These are phyloP conservation scores for Chaetomium cochliodes DNA, from an alignment of 495 filamentous ascomycete genomes.

Conservation along the genomic window DNA sequence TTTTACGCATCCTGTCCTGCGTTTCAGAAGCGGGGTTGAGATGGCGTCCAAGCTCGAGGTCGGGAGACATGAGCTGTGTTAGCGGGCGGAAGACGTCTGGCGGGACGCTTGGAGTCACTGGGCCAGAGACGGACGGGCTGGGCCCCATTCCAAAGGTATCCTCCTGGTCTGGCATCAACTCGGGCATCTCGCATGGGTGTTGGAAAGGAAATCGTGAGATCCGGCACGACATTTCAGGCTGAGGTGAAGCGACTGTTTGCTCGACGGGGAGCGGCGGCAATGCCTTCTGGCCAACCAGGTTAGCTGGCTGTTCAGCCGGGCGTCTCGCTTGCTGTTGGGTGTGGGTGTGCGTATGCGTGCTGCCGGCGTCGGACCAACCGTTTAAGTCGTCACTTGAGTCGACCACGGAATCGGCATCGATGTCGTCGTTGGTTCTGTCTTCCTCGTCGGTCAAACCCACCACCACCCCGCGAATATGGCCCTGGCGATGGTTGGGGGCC, in stretches of 20 bases:
- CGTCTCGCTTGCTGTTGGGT: background rate
- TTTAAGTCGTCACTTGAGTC: background rate
- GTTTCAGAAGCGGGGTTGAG: background rate
- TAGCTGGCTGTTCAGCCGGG: background rate
- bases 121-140: constrained; percentile 13
- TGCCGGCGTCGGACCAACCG: constrained; percentile 15
- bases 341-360: background rate
- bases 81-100: constrained; percentile 24
- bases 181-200: constrained; percentile 25
- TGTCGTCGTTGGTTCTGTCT: constrained; percentile 16
- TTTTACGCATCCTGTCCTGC: constrained; percentile 1
- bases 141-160: background rate
- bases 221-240: constrained; percentile 24
- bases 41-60: constrained; percentile 19
- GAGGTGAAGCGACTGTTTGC: constrained; percentile 10
- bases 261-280: constrained; percentile 16
- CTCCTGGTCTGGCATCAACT: constrained; percentile 25
- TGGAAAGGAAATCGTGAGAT: constrained; percentile 21
- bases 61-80: constrained; percentile 11
- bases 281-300: constrained; percentile 6
- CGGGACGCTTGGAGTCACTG: constrained; percentile 17
- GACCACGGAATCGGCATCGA: constrained; percentile 26
- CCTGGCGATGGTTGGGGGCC: constrained; percentile 3
- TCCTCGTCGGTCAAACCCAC: constrained; percentile 27
- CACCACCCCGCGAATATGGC: constrained; percentile 24